Evolutionary conservation across 495 filamentous ascomycete genomes (phyloP).

Genomic region (Aspergillus panamensis): DNA sequence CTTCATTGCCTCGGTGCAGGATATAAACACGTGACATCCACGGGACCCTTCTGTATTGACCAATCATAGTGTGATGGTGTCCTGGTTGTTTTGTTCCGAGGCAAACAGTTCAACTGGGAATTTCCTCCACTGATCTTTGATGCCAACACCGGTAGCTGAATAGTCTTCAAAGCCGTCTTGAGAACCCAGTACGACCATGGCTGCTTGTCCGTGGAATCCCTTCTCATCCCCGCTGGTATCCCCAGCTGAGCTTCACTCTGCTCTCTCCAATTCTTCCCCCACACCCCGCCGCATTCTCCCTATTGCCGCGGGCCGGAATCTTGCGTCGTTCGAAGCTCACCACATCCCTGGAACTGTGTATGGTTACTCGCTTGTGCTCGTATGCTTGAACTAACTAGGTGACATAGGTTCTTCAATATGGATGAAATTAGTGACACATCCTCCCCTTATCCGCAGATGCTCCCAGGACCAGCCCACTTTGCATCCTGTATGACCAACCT

Average conservation of each 20-base stretch:
- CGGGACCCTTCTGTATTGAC: too few relatives aligned
- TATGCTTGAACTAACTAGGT: background rate
- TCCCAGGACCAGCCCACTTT: conserved; percentile 26
- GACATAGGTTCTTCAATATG: conserved; percentile 33
- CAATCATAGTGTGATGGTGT: too few relatives aligned
- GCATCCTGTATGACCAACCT: conserved; percentile 21
- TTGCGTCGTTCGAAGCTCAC: conserved; percentile 17
- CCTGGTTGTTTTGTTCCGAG: too few relatives aligned
- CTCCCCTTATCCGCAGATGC: conserved; percentile 31
- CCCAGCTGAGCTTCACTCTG: conserved; percentile 20
- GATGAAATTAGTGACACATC: conserved; percentile 23
- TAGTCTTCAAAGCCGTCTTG: too few relatives aligned
- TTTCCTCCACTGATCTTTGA: too few relatives aligned
- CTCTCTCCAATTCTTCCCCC: background rate
- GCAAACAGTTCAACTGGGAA: too few relatives aligned
- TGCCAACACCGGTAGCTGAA: too few relatives aligned
- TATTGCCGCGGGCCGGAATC: conserved; percentile 22
- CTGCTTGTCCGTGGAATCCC: conserved; percentile 8
- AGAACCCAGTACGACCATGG: background rate
- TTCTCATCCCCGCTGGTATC: conserved; percentile 21
- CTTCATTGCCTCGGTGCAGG: too few relatives aligned
- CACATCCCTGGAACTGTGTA: conserved; percentile 35
- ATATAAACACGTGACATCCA: too few relatives aligned
- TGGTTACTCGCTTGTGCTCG: background rate
- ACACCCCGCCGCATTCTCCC: conserved; percentile 24